phyloP scores from a whole-genome alignment of 345 rosid species.

The Kernera saxatilis region DNA sequence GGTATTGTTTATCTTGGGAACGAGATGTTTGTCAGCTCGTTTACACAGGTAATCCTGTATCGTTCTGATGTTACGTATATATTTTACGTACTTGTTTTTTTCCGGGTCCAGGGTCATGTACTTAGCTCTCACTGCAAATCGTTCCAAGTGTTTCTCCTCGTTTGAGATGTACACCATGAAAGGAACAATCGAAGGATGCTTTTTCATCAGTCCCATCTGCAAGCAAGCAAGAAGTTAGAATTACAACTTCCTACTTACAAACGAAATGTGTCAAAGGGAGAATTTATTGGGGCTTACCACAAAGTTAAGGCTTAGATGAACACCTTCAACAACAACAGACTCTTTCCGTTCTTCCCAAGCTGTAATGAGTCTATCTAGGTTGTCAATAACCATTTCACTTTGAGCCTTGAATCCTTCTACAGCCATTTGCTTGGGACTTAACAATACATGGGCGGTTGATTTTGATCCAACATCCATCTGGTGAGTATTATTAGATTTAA shows the following conservation, averaged over 20 bases:
- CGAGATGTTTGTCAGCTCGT: constrained; percentile 96
- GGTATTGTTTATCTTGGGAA: constrained; percentile 94
- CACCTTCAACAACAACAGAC: constrained; percentile 98
- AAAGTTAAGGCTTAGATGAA: constrained; percentile 96
- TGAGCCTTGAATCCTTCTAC: constrained; percentile 96
- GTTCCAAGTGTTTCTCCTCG: constrained; percentile 96
- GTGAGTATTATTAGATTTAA: too few species aligned
- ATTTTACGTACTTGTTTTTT: constrained; percentile 93
- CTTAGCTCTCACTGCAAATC: constrained; percentile 98
- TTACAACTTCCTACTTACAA: not conserved
- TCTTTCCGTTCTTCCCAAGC: constrained; percentile 98
- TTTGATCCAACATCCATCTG: constrained; percentile 38
- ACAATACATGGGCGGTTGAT: constrained; percentile 30
- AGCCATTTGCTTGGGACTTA: constrained; percentile 92
- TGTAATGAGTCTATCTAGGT: constrained; percentile 95
- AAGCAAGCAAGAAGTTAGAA: not conserved
- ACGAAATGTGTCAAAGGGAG: not conserved
- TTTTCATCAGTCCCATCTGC: constrained; percentile 99
- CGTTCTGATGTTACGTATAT: constrained; percentile 86
- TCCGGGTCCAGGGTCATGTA: constrained; percentile 98
- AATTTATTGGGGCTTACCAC: constrained; percentile 51
- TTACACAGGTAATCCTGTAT: constrained; percentile 92
- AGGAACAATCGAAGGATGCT: constrained; percentile 95
- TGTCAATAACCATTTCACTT: constrained; percentile 99
- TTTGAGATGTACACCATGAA: constrained; percentile 93